Percentiles rank a stretch among this genome's conserved stretches.
These are phyloP conservation scores for Aegilops tauschii DNA, from an alignment of 176 grass and related monocot genomes.

Conservation along the genomic window DNA sequence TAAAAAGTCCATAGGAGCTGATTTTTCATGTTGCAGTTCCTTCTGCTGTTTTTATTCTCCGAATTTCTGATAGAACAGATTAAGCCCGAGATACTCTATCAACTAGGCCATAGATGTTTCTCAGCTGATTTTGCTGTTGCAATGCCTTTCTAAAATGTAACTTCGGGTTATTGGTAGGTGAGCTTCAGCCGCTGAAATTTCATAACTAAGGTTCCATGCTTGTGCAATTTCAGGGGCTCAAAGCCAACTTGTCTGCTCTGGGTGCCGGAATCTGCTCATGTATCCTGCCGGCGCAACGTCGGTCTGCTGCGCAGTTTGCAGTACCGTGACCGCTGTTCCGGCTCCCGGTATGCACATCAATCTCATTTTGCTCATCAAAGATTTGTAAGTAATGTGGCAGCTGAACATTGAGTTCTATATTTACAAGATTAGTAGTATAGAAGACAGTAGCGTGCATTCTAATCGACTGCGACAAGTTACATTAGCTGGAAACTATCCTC, in stretches of 20 bases:
- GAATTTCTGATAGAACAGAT: not conserved
- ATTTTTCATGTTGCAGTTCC: not conserved
- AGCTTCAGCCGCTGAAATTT: not conserved
- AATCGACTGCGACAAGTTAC: not conserved
- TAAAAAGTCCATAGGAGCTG: not conserved
- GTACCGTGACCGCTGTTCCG: constrained; percentile 77
- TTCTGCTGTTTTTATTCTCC: not conserved
- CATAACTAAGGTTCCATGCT: not conserved
- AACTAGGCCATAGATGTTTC: not conserved
- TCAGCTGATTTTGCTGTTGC: constrained; percentile 13
- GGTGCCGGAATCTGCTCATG: constrained; percentile 90
- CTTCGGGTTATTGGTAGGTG: not conserved
- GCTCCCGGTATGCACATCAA: constrained; percentile 63
- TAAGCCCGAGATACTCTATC: not conserved
- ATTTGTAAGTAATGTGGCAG: constrained; percentile 9
- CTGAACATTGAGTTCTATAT: constrained; percentile 1
- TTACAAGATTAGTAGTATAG: not conserved
- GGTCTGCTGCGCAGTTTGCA: constrained; percentile 93
- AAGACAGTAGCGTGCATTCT: not conserved
- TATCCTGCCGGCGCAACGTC: constrained; percentile 91
- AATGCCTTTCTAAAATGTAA: not conserved
- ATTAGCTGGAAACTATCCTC: constrained; percentile 7
- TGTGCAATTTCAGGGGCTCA: constrained; percentile 56
- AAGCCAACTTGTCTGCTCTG: constrained; percentile 91
- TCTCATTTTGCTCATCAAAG: constrained; percentile 11